Base-by-base conservation (phyloP, 1,284 basidiomycete genomes). In the Gymnopus androsaceus region DNA sequence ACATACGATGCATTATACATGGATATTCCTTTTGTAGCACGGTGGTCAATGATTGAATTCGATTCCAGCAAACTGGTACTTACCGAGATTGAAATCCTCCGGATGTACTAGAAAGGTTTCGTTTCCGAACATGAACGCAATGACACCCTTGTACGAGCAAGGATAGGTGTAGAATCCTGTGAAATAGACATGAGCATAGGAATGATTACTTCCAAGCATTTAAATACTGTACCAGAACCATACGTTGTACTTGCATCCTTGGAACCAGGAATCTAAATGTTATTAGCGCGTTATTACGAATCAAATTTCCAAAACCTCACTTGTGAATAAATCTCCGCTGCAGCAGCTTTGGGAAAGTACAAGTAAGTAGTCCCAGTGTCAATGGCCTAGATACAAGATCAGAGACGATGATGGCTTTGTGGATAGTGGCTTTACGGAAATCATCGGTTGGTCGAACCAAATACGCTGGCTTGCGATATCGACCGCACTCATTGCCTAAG, bases 81-180 rank as follows among this genome's bases (percentile, higher is more conserved):
- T 58, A 75, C 75, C 90, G 7, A 90, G 72, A 69, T 88, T 91
- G 74, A 93, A 87, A 71, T 92, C 88, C 11, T 64, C 64, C 3
- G 73, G 65, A 59, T 78, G 75, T 58, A 93, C 74, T 17, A 67
- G 25, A 67, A 86, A 88, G 17, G 66, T 56, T 33, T 74, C 66
- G 2, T 79, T 76, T 45, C 76, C 79, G 64, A 94, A 85, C 1
- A 72, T 73, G 40, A 94, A 70, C 8, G 74, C 69, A 30, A 82
- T 64, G 1, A 62, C 57, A 31, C 74, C 62, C 1, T 59, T 51
- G 1, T 68, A 56, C 28, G 68, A 52, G 66, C 85, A 87, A 0
- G 81, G 82, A 61, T 72, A 83, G 0, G 75, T 72, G 65, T 77
- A 84, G 63, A 78, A 81, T 2, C 76, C 81, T 78, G 54, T 17